Evolutionary conservation across 2,329 filamentous ascomycete species (phyloP), one percentile per base, ranked within the genome.

Genomic region (Cytospora mali): DNA sequence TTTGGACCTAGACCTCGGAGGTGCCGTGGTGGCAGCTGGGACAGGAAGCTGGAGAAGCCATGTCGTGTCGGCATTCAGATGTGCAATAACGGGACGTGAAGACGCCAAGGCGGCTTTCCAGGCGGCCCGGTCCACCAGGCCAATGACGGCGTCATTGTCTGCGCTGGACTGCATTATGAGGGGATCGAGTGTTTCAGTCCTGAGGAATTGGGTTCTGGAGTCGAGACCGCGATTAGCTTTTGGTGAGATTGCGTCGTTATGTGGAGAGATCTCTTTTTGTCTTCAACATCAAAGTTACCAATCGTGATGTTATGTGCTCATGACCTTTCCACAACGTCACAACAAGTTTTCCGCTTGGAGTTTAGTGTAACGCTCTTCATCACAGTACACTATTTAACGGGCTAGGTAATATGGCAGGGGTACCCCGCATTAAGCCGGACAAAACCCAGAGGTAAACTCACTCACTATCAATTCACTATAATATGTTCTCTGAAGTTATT

Each of bases 31-130:
- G 31, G 74, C 73, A 0, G 74, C 68, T 6, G 84, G 85, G 51
- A 82, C 80, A 1, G 87, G 86, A 10, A 90, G 76, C 64, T 87
- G 85, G n/a, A 89, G 75, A 2, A 90, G 77, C 87, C 87, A 90
- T 25, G 82, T 85, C 5, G 85, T 88, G 74, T 90, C 87, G 67
- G 83, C 86, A 71, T 89, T 89, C 33, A 90, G 77, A 72, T 89
- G 87, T 58, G 84, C 83, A 10, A 90, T 78, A 48, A 89, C 65
- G 16, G 77, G 75, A 14, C 73, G 71, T 33, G 62, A 48, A n/a
- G 60, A 51, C 39, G 50, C 39, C 28, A 69, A 48, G 11, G 68
- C 68, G 21, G 48, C 35, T 42, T 53, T 58, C 68, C 68, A 68
- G 11, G 62, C 64, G 46, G 61, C 61, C 33, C 49, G 54, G 29